phyloP scores from a whole-genome alignment of 148 eudicot species.

The Chenopodium quinoa region DNA sequence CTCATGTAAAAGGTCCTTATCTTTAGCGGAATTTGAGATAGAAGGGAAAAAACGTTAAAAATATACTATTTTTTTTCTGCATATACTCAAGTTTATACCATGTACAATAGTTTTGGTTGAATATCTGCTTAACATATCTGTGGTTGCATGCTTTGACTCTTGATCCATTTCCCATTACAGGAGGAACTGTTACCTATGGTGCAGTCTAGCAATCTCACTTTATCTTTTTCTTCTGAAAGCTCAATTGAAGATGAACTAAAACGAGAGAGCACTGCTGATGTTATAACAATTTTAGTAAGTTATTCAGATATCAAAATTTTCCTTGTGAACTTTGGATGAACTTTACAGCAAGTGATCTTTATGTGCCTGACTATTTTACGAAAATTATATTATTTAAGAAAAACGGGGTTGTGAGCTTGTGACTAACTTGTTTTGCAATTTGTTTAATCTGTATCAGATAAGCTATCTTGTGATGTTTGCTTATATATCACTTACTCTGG shows the following conservation, averaged over 20 bases:
- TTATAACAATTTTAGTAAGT: slow-evolving; percentile 55
- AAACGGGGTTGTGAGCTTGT: neutral
- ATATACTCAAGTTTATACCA: neutral
- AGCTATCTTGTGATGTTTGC: slow-evolving; percentile 75
- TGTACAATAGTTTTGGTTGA: neutral
- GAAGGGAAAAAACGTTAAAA: neutral
- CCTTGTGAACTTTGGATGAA: neutral
- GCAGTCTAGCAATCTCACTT: slow-evolving; percentile 50
- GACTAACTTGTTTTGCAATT: neutral
- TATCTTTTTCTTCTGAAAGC: slow-evolving; percentile 67
- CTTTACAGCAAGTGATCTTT: neutral
- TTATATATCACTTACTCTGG: slow-evolving; percentile 60
- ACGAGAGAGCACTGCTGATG: slow-evolving; percentile 67
- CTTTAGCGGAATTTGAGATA: neutral
- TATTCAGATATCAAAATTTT: neutral
- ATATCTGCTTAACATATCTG: neutral
- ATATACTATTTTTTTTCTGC: neutral
- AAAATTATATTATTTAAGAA: neutral
- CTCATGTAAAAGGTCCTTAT: neutral
- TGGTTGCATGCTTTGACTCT: slow-evolving; percentile 2
- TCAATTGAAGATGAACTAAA: slow-evolving; percentile 65
- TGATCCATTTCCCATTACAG: slow-evolving; percentile 29
- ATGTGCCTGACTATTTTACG: neutral
- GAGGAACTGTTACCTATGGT: slow-evolving; percentile 54
- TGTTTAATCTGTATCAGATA: slow-evolving; percentile 38